Conservation (phyloP, 2,329 filamentous ascomycete genomes). For the Phialocephala sp. region DNA sequence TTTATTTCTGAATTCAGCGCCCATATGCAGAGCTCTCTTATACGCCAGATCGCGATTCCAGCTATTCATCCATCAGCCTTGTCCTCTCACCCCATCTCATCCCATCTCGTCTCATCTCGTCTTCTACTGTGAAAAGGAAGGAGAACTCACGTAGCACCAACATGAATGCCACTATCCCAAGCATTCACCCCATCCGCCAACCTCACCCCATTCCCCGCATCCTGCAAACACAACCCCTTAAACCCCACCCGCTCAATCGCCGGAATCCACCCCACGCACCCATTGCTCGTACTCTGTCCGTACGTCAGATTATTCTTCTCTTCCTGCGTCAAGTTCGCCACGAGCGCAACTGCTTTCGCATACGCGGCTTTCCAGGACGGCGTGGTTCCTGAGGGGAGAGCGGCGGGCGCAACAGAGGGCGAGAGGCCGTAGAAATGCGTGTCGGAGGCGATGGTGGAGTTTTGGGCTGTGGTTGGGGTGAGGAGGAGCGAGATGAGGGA, state of each 20-base stretch:
- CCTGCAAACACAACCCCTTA: slow-evolving; percentile 68
- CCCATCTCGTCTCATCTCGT: no score
- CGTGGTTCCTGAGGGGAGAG: slow-evolving; percentile 23
- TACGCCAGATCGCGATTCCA: slow-evolving; percentile 73
- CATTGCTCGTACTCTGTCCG: slow-evolving; percentile 53
- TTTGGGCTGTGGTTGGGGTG: not conserved
- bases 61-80: not conserved
- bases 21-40: slow-evolving; percentile 71
- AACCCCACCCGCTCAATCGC: slow-evolving; percentile 61
- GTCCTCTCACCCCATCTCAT: no score
- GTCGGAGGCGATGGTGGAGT: slow-evolving; percentile 32
- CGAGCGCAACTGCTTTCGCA: slow-evolving; percentile 68
- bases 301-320: slow-evolving; percentile 50
- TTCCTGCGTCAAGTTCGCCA: slow-evolving; percentile 54
- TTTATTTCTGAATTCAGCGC: slow-evolving; percentile 72
- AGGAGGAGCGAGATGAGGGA: slow-evolving; percentile 42
- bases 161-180: slow-evolving; percentile 35
- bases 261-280: slow-evolving; percentile 46
- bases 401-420: slow-evolving; percentile 42
- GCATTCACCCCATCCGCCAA: slow-evolving; percentile 57
- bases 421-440: slow-evolving; percentile 47
- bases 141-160: slow-evolving; percentile 26
- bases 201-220: slow-evolving; percentile 71
- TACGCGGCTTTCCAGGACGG: slow-evolving; percentile 70
- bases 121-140: no score